A percentile compares a stretch with the other conserved stretches of the same genome.
These are phyloP conservation scores for Picochlorum costavermella DNA, from an alignment of 139 green algal species.

Conservation along the genomic window DNA sequence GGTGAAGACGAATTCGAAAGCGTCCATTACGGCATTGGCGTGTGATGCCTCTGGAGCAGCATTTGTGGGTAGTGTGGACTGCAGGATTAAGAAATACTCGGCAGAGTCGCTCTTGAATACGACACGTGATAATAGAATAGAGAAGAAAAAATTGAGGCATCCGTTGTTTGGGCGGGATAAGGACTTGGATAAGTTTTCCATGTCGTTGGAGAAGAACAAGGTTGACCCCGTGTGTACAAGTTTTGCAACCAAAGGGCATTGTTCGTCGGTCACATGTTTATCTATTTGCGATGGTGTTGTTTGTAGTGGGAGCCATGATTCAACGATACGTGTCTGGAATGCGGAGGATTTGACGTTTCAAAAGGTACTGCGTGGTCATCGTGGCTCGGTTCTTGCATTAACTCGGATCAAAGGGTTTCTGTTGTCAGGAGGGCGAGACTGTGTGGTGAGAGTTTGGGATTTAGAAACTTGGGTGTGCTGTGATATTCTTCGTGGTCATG, in stretches of 20 bases:
- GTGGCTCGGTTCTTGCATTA: slow-evolving; percentile 76
- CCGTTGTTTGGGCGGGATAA: too few relatives aligned
- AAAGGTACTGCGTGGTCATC: slow-evolving; percentile 50
- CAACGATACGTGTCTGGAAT: slow-evolving; percentile 64
- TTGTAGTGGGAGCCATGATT: slow-evolving; percentile 39
- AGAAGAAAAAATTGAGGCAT: neutral
- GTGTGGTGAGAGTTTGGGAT: slow-evolving; percentile 84
- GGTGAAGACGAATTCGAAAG: slow-evolving; percentile 24
- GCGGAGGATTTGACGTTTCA: slow-evolving; percentile 40
- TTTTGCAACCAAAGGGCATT: slow-evolving; percentile 28
- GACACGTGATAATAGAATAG: neutral
- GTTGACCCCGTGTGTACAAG: neutral
- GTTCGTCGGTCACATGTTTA: slow-evolving; percentile 53
- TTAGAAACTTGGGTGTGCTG: slow-evolving; percentile 77
- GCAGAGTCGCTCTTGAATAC: neutral
- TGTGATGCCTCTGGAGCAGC: slow-evolving; percentile 11
- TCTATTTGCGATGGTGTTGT: slow-evolving; percentile 38
- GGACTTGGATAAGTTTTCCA: too few relatives aligned
- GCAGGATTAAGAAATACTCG: slow-evolving; percentile 5
- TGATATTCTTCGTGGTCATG: slow-evolving; percentile 71
- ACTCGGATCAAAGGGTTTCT: slow-evolving; percentile 47
- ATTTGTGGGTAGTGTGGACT: slow-evolving; percentile 46
- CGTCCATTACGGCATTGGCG: slow-evolving; percentile 25
- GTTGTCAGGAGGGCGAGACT: slow-evolving; percentile 75
- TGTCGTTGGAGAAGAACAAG: neutral